Conservation (phyloP, 2,329 filamentous ascomycete genomes). For the Paecilomyces fulvus region DNA sequence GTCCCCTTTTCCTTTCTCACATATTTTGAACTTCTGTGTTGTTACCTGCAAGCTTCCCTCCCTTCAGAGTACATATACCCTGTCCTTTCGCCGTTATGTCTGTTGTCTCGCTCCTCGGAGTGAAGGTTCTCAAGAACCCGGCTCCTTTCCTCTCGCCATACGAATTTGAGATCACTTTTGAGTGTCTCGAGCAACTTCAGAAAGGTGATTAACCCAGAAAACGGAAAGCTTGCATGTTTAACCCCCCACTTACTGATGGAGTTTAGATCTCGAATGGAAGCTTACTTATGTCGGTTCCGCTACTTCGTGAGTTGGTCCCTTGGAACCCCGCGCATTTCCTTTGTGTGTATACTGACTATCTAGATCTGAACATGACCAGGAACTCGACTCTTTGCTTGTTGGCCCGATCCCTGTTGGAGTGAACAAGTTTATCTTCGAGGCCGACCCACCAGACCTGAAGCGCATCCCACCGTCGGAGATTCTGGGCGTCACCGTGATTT, state of each 20-base stretch:
- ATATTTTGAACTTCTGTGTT: constrained; percentile 2
- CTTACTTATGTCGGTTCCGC: constrained; percentile 97
- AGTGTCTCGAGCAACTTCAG: constrained; percentile 88
- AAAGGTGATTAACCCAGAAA: constrained; percentile 54
- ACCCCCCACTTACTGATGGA: constrained; percentile 13
- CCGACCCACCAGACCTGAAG: constrained; percentile 79
- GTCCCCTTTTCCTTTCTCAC: constrained; percentile 1
- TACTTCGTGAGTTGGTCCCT: constrained; percentile 63
- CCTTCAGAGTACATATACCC: not conserved
- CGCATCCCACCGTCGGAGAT: constrained; percentile 93
- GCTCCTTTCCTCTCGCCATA: constrained; percentile 88
- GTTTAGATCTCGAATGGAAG: constrained; percentile 93
- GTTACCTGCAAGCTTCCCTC: not conserved
- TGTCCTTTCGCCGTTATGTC: constrained; percentile 59
- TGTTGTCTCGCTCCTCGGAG: constrained; percentile 88
- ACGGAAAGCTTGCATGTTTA: not conserved
- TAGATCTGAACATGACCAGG: constrained; percentile 94
- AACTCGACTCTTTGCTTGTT: constrained; percentile 92
- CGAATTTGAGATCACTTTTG: constrained; percentile 97
- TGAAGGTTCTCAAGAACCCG: constrained; percentile 95
- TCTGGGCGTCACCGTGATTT: constrained; percentile 91
- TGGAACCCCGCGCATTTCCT: constrained; percentile 7
- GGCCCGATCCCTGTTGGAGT: constrained; percentile 95
- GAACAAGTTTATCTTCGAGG: constrained; percentile 98
- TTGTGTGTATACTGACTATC: constrained; percentile 15